A percentile compares a stretch with the other conserved stretches of the same genome.
Conservation (phyloP, 73 alveolate species). For the Uronychia binucleata region DNA sequence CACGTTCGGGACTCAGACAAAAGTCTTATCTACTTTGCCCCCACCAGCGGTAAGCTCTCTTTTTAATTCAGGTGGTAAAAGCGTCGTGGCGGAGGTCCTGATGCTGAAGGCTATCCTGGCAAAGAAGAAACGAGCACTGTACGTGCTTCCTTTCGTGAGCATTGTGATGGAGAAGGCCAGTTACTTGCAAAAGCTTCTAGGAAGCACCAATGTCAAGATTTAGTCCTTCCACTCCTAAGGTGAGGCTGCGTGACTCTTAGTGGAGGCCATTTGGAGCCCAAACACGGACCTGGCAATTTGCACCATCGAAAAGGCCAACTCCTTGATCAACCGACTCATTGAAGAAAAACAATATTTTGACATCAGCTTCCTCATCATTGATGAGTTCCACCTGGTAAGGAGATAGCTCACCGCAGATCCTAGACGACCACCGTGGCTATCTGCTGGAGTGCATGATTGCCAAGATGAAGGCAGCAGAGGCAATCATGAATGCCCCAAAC, state of each 20-base stretch:
- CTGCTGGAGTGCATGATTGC: constrained; percentile 60
- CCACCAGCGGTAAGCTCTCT: no score
- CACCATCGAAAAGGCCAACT: constrained; percentile 79
- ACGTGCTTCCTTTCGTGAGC: constrained; percentile 74
- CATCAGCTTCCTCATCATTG: constrained; percentile 60
- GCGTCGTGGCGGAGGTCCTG: constrained; percentile 69
- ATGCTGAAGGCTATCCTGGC: constrained; percentile 60
- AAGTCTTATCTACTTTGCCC: constrained; percentile 75
- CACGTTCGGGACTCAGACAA: constrained; percentile 23
- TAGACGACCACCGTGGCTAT: constrained; percentile 73
- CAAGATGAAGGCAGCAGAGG: constrained; percentile 52
- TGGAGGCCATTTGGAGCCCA: constrained; percentile 52
- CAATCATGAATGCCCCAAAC: constrained; percentile 1
- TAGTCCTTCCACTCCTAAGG: constrained; percentile 50
- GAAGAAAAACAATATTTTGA: constrained; percentile 59
- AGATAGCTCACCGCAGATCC: constrained; percentile 11
- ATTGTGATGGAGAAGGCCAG: constrained; percentile 45
- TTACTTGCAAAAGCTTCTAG: constrained; percentile 32
- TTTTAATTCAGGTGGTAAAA: constrained; percentile 83
- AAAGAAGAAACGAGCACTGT: constrained; percentile 56
- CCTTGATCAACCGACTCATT: constrained; percentile 58
- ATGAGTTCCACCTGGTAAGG: constrained; percentile 67
- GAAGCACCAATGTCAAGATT: constrained; percentile 39
- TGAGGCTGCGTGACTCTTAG: neutral
- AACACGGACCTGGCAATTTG: constrained; percentile 73